A percentile compares a stretch with the other conserved stretches of the same genome.
These are phyloP conservation scores for Cystofilobasidium macerans DNA, from an alignment of 768 basidiomycete species.

Conservation along the genomic window DNA sequence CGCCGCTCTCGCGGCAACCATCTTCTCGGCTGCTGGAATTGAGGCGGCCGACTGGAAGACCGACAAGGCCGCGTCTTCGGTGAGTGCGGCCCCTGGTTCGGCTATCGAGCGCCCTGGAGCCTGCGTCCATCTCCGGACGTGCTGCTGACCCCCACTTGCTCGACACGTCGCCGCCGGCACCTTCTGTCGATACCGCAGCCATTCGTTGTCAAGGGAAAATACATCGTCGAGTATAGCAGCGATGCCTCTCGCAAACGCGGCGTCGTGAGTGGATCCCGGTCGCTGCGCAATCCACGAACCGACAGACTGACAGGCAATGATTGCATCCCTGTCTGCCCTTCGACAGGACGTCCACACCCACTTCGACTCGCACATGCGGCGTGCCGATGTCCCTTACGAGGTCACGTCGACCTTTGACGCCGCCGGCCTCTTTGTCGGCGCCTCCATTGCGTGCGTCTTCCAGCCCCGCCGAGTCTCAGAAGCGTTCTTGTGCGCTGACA, in stretches of 20 bases:
- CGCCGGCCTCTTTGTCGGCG: slow-evolving; percentile 16
- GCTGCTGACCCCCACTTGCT: not conserved
- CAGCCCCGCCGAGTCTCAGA: not conserved
- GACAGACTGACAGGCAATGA: not conserved
- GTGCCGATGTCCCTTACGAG: slow-evolving; percentile 11
- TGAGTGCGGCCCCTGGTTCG: not conserved
- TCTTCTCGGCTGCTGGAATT: not conserved
- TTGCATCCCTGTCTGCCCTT: not conserved
- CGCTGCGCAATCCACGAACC: no score
- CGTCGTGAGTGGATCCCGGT: not conserved
- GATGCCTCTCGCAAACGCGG: not conserved
- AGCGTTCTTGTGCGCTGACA: not conserved
- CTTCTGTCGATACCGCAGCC: not conserved
- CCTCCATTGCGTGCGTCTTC: slow-evolving; percentile 8
- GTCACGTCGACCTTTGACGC: slow-evolving; percentile 10
- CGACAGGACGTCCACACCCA: slow-evolving; percentile 16
- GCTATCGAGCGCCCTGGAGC: not conserved
- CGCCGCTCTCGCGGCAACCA: slow-evolving; percentile 1
- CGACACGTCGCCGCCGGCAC: no score
- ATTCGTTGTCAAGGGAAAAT: not conserved
- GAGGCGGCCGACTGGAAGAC: slow-evolving; percentile 3
- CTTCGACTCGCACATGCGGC: slow-evolving; percentile 23
- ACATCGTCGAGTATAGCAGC: slow-evolving; percentile 1
- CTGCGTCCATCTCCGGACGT: not conserved
- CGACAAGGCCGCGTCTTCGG: not conserved